A percentile compares a stretch with the other conserved stretches of the same genome.
Evolutionary conservation across 2,329 filamentous ascomycete genomes (phyloP).

Genomic region (Penicillium concentricum): DNA sequence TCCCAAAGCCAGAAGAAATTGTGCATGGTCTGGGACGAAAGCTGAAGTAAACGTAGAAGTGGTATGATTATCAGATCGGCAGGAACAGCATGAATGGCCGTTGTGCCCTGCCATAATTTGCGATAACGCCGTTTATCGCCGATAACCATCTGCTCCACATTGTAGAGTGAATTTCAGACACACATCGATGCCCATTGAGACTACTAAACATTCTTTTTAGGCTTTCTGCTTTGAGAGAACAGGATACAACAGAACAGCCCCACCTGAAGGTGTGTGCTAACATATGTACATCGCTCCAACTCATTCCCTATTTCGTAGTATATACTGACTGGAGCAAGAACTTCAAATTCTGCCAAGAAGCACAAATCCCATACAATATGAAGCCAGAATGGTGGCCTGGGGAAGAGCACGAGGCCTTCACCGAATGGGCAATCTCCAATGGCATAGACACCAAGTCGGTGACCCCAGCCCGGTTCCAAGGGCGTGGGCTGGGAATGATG

Average conservation of each 20-base stretch:
- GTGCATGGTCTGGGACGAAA: slow-evolving; percentile 10
- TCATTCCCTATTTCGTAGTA: neutral
- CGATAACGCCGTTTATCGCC: slow-evolving; percentile 16
- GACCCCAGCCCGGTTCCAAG: slow-evolving; percentile 64
- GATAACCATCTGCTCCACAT: slow-evolving; percentile 12
- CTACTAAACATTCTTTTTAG: neutral
- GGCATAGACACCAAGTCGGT: slow-evolving; percentile 69
- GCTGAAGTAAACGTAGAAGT: slow-evolving; percentile 11
- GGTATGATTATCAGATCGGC: slow-evolving; percentile 20
- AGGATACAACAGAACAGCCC: too few species aligned
- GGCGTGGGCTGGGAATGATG: slow-evolving; percentile 75
- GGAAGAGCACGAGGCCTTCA: slow-evolving; percentile 53
- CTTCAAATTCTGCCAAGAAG: neutral
- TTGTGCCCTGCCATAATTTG: slow-evolving; percentile 4
- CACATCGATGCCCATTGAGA: neutral
- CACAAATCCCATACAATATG: slow-evolving; percentile 18
- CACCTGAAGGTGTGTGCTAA: neutral
- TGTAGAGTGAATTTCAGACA: slow-evolving; percentile 7
- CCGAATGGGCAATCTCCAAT: slow-evolving; percentile 64
- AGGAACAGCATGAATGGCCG: slow-evolving; percentile 3
- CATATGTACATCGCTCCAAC: neutral
- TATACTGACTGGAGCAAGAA: neutral
- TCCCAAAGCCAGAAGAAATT: neutral
- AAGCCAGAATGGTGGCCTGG: slow-evolving; percentile 34
- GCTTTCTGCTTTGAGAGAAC: neutral